Evolutionary conservation across 1,284 basidiomycete species (phyloP).

Genomic region (Termitomyces sp.): DNA sequence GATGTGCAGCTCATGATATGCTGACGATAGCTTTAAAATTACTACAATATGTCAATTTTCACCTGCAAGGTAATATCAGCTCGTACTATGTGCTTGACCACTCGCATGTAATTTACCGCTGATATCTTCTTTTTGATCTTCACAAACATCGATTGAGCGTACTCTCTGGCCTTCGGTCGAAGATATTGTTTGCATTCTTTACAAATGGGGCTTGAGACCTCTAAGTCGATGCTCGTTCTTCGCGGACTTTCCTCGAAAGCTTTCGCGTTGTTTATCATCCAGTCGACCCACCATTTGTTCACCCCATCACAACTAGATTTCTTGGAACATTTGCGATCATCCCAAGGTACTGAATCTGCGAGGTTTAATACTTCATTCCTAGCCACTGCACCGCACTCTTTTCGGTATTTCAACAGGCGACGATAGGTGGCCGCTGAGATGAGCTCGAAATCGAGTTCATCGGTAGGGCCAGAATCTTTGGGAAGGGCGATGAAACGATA

Average conservation of each 20-base stretch:
- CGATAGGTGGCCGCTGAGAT: conserved; percentile 44
- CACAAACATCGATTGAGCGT: background rate
- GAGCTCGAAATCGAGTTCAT: conserved; percentile 33
- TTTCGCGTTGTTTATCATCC: conserved; percentile 19
- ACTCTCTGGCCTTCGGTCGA: background rate
- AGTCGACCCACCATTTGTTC: conserved; percentile 29
- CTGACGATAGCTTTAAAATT: no score
- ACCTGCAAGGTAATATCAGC: background rate
- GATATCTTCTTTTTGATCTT: conserved; percentile 28
- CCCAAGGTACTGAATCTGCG: conserved; percentile 13
- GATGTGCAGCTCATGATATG: no score
- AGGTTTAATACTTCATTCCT: conserved; percentile 20
- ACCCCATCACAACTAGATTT: conserved; percentile 9
- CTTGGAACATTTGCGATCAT: background rate
- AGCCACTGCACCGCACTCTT: conserved; percentile 38
- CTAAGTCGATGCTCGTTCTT: background rate
- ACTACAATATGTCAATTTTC: background rate
- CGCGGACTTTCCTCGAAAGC: background rate
- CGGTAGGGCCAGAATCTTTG: conserved; percentile 30
- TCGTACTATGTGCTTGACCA: no score
- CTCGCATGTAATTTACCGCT: conserved; percentile 15
- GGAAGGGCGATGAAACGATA: conserved; percentile 38
- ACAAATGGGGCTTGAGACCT: background rate
- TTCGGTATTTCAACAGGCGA: conserved; percentile 42
- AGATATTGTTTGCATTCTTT: background rate